These are phyloP conservation scores for Phytophthora sojae DNA, from an alignment of 352 stramenopile genomes.

Conservation along the genomic window DNA sequence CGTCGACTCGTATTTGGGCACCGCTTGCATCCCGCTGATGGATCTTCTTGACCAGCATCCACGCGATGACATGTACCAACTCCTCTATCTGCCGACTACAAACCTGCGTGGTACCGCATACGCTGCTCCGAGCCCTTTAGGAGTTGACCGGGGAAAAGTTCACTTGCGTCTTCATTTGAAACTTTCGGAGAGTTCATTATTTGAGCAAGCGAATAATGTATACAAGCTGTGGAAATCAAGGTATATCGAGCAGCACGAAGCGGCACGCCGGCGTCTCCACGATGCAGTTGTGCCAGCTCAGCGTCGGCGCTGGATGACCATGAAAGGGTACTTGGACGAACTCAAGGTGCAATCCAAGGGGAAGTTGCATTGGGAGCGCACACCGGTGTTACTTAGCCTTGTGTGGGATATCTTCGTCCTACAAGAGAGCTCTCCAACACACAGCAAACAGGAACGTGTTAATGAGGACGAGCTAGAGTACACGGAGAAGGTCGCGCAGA, in stretches of 20 bases:
- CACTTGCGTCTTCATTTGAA: conserved; percentile 56
- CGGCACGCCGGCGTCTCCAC: conserved; percentile 62
- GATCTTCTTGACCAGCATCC: conserved; percentile 72
- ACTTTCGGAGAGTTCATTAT: conserved; percentile 65
- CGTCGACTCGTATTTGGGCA: conserved; percentile 60
- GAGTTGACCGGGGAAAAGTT: conserved; percentile 44
- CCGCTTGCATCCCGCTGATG: conserved; percentile 66
- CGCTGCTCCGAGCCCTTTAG: neutral
- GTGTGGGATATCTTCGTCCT: conserved; percentile 80
- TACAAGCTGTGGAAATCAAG: conserved; percentile 72
- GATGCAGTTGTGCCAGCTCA: conserved; percentile 68
- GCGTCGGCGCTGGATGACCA: conserved; percentile 62
- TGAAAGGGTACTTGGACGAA: conserved; percentile 67
- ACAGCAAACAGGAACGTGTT: conserved; percentile 13
- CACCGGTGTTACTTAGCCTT: conserved; percentile 65
- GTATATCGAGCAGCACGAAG: conserved; percentile 68
- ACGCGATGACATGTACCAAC: conserved; percentile 66
- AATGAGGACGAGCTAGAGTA: conserved; percentile 41
- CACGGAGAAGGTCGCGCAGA: conserved; percentile 43
- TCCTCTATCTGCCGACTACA: conserved; percentile 42
- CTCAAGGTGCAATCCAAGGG: conserved; percentile 46
- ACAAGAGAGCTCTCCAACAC: conserved; percentile 30
- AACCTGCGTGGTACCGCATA: conserved; percentile 9
- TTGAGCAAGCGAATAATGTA: conserved; percentile 69
- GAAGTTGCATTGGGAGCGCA: conserved; percentile 76